These are phyloP conservation scores for Geotrichum aggregatum DNA, from an alignment of 1,139 yeast genomes.

Conservation along the genomic window DNA sequence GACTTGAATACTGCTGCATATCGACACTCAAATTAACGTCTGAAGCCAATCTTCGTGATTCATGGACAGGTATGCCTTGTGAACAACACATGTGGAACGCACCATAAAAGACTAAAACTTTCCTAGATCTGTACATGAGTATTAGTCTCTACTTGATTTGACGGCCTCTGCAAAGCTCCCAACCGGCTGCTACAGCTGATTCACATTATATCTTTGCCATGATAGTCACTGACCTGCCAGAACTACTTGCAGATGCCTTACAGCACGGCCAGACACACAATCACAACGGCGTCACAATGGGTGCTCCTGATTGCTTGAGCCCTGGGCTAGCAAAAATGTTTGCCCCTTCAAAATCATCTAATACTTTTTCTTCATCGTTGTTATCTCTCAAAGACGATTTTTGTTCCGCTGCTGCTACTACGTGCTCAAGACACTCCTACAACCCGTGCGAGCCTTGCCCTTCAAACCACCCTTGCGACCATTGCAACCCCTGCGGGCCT, in stretches of 20 bases:
- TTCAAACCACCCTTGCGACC: conserved; percentile 7
- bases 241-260: not conserved
- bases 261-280: not conserved
- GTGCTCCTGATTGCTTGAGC: too few species aligned
- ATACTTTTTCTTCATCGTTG: not conserved
- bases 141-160: too few species aligned
- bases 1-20: too few species aligned
- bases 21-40: too few species aligned
- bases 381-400: not conserved
- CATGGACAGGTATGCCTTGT: too few species aligned
- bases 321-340: too few species aligned
- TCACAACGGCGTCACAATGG: not conserved
- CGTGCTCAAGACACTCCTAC: not conserved
- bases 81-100: too few species aligned
- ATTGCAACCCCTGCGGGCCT: conserved; percentile 8
- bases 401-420: not conserved
- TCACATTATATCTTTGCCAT: not conserved
- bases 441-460: not conserved
- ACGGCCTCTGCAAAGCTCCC: too few species aligned
- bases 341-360: not conserved
- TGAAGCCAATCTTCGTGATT: too few species aligned
- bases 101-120: too few species aligned
- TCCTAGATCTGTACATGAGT: too few species aligned
- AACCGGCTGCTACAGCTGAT: too few species aligned
- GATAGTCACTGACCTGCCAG: conserved; percentile 5